Conservation (phyloP, 345 rosid genomes). For the Bruguiera sexangula region DNA sequence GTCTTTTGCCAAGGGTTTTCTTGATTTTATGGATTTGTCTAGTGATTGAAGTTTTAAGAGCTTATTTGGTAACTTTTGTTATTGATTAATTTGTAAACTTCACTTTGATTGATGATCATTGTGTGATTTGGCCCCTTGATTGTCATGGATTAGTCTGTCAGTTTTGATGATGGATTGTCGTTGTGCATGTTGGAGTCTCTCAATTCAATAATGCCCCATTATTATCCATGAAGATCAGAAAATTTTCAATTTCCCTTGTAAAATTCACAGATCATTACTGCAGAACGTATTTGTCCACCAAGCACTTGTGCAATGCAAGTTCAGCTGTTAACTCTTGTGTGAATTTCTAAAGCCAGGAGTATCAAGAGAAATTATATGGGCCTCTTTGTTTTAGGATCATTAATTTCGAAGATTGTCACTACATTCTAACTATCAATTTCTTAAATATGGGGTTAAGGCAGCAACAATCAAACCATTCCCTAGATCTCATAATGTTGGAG, state of each 20-base stretch:
- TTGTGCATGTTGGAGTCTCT: neutral
- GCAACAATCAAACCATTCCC: neutral
- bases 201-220: neutral
- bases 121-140: neutral
- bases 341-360: neutral
- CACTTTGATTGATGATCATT: neutral
- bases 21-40: constrained; percentile 1
- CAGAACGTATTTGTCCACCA: neutral
- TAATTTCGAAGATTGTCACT: neutral
- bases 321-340: neutral
- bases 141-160: neutral
- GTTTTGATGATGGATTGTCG: neutral
- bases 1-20: neutral
- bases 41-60: neutral
- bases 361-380: too few relatives aligned
- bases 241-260: neutral
- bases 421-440: neutral
- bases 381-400: neutral
- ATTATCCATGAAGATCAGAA: neutral
- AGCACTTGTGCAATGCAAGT: neutral
- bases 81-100: neutral
- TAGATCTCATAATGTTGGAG: neutral
- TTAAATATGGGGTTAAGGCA: neutral
- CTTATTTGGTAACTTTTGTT: neutral
- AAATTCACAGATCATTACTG: neutral